Base-by-base conservation (phyloP, 345 rosid genomes). In the Clausena lansium region DNA sequence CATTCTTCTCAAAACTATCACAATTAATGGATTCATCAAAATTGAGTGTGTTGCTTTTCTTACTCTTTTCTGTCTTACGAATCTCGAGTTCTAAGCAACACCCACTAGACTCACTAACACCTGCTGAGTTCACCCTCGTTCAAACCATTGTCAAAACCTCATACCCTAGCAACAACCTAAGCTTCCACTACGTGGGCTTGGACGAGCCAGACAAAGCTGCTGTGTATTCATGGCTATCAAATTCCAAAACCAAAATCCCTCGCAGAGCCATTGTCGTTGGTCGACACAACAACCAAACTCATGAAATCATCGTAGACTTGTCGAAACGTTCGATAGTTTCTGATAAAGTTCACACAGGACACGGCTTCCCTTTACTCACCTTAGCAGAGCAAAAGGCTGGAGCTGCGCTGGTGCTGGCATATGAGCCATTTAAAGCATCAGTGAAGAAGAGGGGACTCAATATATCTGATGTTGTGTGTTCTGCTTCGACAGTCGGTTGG, bases 231-330 rank as follows among this genome's bases (percentile, higher is more conserved):
- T 81, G 87, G 86, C 67, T 82, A 7, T 73, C 83, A 22, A 66
- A 71, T 3, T 73, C 81, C 14, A 35, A 13, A 1, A 2, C 35
- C 24, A 47, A 71, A 58, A 19, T 69, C 32, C 80, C 78, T 27
- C 85, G 89, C n/a, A 81, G 58, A 68, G 87, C 87, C 24, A 78
- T 73, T 1, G 84, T 35, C 70, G 39, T 84, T 13, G 55, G 50
- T 25, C 74, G 84, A n/a, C 20, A 64, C 59, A 58, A 82, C 59
- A 28, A 84, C 58, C 82, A 77, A 69, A 86, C 81, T 63, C 86
- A 77, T 7, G 86, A 84, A 36, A 39, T 86, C 1, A 32, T 80
- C 0, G 66, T 80, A 2, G 85, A 84, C 68, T 71, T 82, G 27
- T 64, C 83, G 1, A 73, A 45, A 25, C 60, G 73, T 6, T 38